These are phyloP conservation scores for Hymenoscyphus scutula DNA, from an alignment of 2,329 filamentous ascomycete genomes.

Conservation along the genomic window DNA sequence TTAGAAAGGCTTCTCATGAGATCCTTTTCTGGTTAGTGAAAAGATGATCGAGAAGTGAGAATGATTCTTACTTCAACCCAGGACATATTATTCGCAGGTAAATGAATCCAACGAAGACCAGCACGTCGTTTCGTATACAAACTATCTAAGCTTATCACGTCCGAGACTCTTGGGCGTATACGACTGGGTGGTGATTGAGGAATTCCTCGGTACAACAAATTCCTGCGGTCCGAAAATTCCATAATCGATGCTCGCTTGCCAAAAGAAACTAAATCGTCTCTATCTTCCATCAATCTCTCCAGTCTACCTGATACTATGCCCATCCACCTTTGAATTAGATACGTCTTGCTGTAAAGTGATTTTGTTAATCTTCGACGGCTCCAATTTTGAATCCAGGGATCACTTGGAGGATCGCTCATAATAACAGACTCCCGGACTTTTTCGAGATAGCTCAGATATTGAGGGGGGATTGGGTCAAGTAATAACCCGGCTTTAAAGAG, in stretches of 20 bases:
- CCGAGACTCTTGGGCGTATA: neutral
- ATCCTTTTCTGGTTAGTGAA: neutral
- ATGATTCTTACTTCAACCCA: neutral
- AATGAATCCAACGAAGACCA: constrained; percentile 5
- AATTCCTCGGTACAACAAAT: neutral
- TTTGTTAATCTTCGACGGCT: neutral
- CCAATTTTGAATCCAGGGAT: constrained; percentile 5
- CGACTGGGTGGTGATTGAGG: neutral
- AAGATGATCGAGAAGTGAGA: neutral
- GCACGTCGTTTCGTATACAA: neutral
- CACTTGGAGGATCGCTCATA: neutral
- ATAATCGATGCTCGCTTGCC: constrained; percentile 4
- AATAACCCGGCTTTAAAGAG: neutral
- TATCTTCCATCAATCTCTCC: neutral
- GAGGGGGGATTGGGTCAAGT: neutral
- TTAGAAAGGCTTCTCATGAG: neutral
- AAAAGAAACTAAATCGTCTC: neutral
- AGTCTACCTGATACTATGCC: neutral
- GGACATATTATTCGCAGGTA: constrained; percentile 3
- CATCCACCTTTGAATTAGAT: neutral
- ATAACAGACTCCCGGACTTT: neutral
- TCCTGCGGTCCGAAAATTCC: constrained; percentile 1
- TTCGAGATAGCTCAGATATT: neutral
- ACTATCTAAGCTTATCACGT: neutral
- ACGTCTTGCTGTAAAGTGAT: neutral